Conservation (phyloP, 176 grass and related monocot species). For the Microstegium vimineum region DNA sequence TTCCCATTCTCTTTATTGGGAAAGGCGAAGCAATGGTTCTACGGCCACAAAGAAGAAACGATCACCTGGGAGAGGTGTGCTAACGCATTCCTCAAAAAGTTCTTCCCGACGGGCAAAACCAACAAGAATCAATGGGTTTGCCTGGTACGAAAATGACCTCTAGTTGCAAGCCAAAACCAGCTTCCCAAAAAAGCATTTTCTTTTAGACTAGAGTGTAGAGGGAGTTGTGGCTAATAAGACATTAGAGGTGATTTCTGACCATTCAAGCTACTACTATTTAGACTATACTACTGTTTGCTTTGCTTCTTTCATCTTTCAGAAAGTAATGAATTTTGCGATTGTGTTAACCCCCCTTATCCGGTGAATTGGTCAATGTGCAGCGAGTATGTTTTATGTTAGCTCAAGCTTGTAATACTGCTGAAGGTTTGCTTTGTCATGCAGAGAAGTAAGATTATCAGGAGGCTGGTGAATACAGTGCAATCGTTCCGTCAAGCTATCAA, state of each 20-base stretch:
- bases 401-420: neutral
- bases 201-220: neutral
- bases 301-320: too few relatives aligned
- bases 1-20: too few relatives aligned
- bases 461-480: conserved; percentile 56
- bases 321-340: too few relatives aligned
- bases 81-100: too few relatives aligned
- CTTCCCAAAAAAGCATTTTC: neutral
- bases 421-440: conserved; percentile 33
- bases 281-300: too few relatives aligned
- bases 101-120: too few relatives aligned
- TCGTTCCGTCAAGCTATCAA: conserved; percentile 57
- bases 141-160: neutral
- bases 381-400: neutral
- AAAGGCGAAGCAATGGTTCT: too few relatives aligned
- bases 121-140: neutral
- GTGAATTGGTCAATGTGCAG: too few relatives aligned
- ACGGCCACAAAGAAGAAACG: too few relatives aligned
- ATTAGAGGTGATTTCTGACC: neutral
- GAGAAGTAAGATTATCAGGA: conserved; percentile 67
- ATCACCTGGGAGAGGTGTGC: too few relatives aligned
- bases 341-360: too few relatives aligned
- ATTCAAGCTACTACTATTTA: too few relatives aligned
- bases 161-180: neutral
- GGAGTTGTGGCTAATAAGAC: neutral